Base-by-base conservation (phyloP, 2,329 filamentous ascomycete species). In the Leptographium procerum region DNA sequence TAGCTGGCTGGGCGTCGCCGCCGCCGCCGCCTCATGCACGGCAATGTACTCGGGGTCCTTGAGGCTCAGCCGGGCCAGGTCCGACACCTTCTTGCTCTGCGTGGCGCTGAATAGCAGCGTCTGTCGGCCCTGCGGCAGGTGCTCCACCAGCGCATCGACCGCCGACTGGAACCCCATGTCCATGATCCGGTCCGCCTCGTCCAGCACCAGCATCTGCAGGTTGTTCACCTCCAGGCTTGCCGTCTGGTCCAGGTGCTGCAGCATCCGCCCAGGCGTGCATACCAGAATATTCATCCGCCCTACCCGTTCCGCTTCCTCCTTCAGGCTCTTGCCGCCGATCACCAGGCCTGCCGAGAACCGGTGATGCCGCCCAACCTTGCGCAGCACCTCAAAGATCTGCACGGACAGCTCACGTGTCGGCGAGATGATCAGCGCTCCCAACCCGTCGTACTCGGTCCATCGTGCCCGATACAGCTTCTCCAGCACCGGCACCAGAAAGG, bases 71-170 rank as follows among this genome's bases (percentile, higher is more conserved):
- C 94, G 83, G 1, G 92, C 92, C 58, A 99, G 78, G 70, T 99
- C 94, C 0, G 89, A 95, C 1, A 99, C 89, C 68, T 88, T 89
- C 68, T 91, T 95, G 64, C 91, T 97, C 72, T 99, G 94, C 0
- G 94, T 99, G 0, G 94, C 94, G 68, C 89, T 95, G 76, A 97
- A 99, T 11, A 99, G 82, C 68, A 99, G 79, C 0, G 94, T 99
- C 73, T 99, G 94, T 61, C 94, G 80, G 31, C 86, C 77, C 65
- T 84, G 86, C 1, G 94, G 94, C 1, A 99, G 77, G 69, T 97
- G 95, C 61, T 95, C 91, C 31, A 99, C 75, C 55, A 99, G 88
- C 0, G 94, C 94, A 72, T 99, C 94, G 4, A 99, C 86, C 1
- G 89, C 89, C 6, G 80, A 77, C 71, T 95, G 87, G 70, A 99